Evolutionary conservation across 164 flowering plant genomes (phyloP), one percentile per base, ranked within the genome.

Genomic region (Magnolia changhungtana): DNA sequence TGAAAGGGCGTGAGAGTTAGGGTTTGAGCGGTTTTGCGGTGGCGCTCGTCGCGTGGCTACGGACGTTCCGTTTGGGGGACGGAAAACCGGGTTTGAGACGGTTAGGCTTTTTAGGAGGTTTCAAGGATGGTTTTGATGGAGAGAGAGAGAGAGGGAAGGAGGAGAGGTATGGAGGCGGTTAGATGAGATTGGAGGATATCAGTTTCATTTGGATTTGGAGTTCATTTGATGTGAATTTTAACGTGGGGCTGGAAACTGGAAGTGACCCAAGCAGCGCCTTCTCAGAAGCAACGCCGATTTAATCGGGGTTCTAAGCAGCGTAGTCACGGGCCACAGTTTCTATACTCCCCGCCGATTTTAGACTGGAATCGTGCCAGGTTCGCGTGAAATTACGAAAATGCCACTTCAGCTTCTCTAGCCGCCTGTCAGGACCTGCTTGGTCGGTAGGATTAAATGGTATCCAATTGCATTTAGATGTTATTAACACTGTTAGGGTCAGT

Each of bases 281-380:
- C 85, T 72, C 71, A 79, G 83, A 85, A 85, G 80, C 29, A 58
- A 70, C 69, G 69, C 75, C 87, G 89, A 85, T 82, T 78, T 61
- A 75, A 72, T 78, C 79, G 80, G 75, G 55, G 45, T 37, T 37
- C 45, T 16, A 2, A 2, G 61, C 61, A 16, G 61, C 61, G 18
- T 55, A 55, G 61, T 55, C 16, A 55, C 61, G 16, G 19, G 61
- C 61, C 3, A 10, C 3, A 55, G 61, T 37, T 37, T 37, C 8
- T 16, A 16, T 16, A 55, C 16, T 16, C 8, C 10, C 59, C 5
- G 11, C 59, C 59, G 14, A 10, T 16, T 55, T 16, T 5, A 8
- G 24, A 37, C 7, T 37, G 7, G 45, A 2, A 4, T 37, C 2
- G 45, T 37, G 45, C 45, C 4, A 5, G 4, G 45, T 37, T 3